Evolutionary conservation across 768 basidiomycete genomes (phyloP).

Genomic region (Boletus subcaerulescens): DNA sequence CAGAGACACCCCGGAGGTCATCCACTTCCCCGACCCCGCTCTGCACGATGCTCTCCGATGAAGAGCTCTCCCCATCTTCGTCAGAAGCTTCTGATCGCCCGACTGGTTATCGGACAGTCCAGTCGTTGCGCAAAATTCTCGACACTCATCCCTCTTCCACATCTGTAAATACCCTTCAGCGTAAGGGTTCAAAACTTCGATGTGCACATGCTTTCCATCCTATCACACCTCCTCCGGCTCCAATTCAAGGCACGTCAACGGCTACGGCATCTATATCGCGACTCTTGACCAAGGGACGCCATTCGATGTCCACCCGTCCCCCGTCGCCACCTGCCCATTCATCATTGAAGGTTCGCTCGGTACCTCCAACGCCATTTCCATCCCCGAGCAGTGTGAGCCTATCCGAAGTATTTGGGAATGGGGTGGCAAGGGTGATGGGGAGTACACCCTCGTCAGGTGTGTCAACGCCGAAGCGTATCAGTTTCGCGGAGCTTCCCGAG

Average conservation of each 20-base stretch:
- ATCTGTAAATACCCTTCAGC: constrained; percentile 17
- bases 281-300: constrained; percentile 62
- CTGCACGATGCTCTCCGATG: constrained; percentile 54
- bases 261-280: constrained; percentile 78
- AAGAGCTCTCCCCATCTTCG: constrained; percentile 51
- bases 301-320: constrained; percentile 60
- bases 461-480: constrained; percentile 73
- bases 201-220: constrained; percentile 34
- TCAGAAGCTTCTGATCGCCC: constrained; percentile 52
- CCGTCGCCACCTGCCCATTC: constrained; percentile 59
- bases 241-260: constrained; percentile 59
- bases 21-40: constrained; percentile 25
- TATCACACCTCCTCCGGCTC: constrained; percentile 46
- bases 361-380: constrained; percentile 36
- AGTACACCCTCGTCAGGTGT: constrained; percentile 47
- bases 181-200: constrained; percentile 7
- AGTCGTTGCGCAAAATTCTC: constrained; percentile 68
- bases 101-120: constrained; percentile 58
- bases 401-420: constrained; percentile 28
- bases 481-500: constrained; percentile 73
- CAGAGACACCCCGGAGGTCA: constrained; percentile 31
- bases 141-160: constrained; percentile 43
- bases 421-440: constrained; percentile 29
- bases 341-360: constrained; percentile 40
- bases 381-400: constrained; percentile 31